Conservation (phyloP, 2,329 filamentous ascomycete genomes). For the Colletotrichum simmondsii region DNA sequence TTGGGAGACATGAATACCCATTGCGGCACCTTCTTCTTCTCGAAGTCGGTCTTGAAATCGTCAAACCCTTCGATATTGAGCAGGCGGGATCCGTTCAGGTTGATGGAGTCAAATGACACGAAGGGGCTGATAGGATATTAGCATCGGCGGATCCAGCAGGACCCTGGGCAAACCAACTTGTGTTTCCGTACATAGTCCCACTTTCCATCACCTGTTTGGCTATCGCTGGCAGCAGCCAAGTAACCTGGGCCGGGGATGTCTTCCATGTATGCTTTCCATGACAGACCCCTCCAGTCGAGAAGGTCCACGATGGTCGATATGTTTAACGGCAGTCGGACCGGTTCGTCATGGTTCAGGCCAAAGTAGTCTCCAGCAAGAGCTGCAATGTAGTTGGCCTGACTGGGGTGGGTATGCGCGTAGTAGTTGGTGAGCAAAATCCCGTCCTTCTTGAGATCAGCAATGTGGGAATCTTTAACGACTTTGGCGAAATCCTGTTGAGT, state of each 20-base stretch:
- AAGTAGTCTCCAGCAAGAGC: slow-evolving; percentile 60
- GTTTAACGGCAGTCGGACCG: slow-evolving; percentile 55
- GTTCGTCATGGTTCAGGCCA: slow-evolving; percentile 57
- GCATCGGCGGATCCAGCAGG: not conserved
- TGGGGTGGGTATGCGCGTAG: slow-evolving; percentile 57
- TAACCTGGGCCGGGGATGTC: slow-evolving; percentile 49
- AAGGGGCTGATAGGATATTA: slow-evolving; percentile 48
- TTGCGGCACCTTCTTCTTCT: slow-evolving; percentile 68
- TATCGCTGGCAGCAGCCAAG: slow-evolving; percentile 54
- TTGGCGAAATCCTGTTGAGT: slow-evolving; percentile 53
- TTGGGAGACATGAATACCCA: slow-evolving; percentile 73
- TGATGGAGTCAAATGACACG: slow-evolving; percentile 54
- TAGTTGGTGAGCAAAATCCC: slow-evolving; percentile 57
- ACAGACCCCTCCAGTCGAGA: slow-evolving; percentile 43
- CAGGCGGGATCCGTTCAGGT: slow-evolving; percentile 56
- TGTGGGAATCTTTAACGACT: slow-evolving; percentile 50
- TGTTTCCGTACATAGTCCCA: slow-evolving; percentile 41
- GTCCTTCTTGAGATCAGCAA: slow-evolving; percentile 52
- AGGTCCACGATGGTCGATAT: slow-evolving; percentile 49
- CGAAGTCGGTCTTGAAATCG: slow-evolving; percentile 69
- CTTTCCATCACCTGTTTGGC: slow-evolving; percentile 40
- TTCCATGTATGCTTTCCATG: slow-evolving; percentile 49
- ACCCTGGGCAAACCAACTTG: slow-evolving; percentile 29
- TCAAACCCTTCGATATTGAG: slow-evolving; percentile 71
- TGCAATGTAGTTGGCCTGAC: slow-evolving; percentile 60